Evolutionary conservation across 2,329 filamentous ascomycete genomes (phyloP).

Genomic region (Penicillium sp.): DNA sequence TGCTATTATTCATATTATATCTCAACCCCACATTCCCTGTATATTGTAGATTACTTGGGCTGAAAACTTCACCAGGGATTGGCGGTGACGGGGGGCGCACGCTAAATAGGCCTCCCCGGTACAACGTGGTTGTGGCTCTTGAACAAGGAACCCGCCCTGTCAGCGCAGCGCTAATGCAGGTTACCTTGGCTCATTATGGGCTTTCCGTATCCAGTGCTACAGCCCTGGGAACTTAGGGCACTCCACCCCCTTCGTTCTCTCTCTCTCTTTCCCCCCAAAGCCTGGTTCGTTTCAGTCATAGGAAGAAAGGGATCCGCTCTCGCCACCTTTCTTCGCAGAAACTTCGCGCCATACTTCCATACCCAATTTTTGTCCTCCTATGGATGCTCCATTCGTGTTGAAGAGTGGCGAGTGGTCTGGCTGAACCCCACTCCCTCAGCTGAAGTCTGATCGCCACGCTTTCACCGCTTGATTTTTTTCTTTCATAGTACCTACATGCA

Average conservation of each 20-base stretch:
- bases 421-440: conserved; percentile 25
- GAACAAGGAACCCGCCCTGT: conserved; percentile 25
- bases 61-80: conserved; percentile 6
- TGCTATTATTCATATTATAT: neutral
- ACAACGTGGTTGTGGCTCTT: conserved; percentile 29
- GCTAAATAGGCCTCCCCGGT: conserved; percentile 9
- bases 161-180: conserved; percentile 39
- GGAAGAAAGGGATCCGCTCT: conserved; percentile 15
- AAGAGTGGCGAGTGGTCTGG: conserved; percentile 18
- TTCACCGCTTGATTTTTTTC: conserved; percentile 20
- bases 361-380: neutral
- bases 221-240: conserved; percentile 37
- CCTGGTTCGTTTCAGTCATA: neutral
- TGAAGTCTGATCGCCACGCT: conserved; percentile 29
- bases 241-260: conserved; percentile 23
- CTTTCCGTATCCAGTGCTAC: conserved; percentile 34
- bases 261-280: neutral
- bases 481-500: conserved; percentile 19
- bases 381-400: conserved; percentile 18
- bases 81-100: conserved; percentile 14
- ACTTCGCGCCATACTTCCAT: neutral
- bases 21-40: neutral
- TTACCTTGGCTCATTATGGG: conserved; percentile 33
- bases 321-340: conserved; percentile 9
- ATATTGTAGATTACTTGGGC: neutral